phyloP scores from a whole-genome alignment of 2,329 filamentous ascomycete species.

The Parastagonospora nodorum region DNA sequence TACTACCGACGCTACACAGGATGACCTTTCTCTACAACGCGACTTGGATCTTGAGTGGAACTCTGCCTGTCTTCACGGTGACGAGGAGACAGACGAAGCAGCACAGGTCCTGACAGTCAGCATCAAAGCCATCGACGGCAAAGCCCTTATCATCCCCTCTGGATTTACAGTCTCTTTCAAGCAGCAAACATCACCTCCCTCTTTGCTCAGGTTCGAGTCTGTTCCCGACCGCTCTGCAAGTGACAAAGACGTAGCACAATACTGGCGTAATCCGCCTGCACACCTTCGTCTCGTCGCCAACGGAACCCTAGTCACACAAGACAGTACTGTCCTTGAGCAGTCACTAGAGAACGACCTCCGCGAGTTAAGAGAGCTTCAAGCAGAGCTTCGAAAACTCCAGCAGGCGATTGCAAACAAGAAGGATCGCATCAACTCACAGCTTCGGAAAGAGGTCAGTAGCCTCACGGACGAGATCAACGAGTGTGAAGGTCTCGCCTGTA shows the following conservation, averaged over 20 bases:
- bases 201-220: slow-evolving; percentile 43
- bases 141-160: slow-evolving; percentile 33
- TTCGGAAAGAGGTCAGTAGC: slow-evolving; percentile 35
- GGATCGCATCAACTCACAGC: slow-evolving; percentile 36
- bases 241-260: slow-evolving; percentile 33
- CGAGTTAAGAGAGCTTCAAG: slow-evolving; percentile 47
- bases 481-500: slow-evolving; percentile 51
- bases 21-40: slow-evolving; percentile 42
- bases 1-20: slow-evolving; percentile 34
- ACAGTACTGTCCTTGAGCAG: slow-evolving; percentile 5
- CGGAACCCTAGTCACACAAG: slow-evolving; percentile 4
- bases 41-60: slow-evolving; percentile 47
- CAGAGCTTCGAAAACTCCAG: slow-evolving; percentile 45
- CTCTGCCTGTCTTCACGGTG: slow-evolving; percentile 45
- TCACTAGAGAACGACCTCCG: slow-evolving; percentile 49
- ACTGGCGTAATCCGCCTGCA: slow-evolving; percentile 45
- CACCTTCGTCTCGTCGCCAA: slow-evolving; percentile 36
- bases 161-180: slow-evolving; percentile 50
- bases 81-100: slow-evolving; percentile 30
- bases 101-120: slow-evolving; percentile 48
- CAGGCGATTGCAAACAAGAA: slow-evolving; percentile 44
- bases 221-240: slow-evolving; percentile 38
- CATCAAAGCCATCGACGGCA: slow-evolving; percentile 47
- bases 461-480: slow-evolving; percentile 48
- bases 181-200: slow-evolving; percentile 41